Base-by-base conservation (phyloP, 305 asterid genomes). In the Ilex paraguariensis region DNA sequence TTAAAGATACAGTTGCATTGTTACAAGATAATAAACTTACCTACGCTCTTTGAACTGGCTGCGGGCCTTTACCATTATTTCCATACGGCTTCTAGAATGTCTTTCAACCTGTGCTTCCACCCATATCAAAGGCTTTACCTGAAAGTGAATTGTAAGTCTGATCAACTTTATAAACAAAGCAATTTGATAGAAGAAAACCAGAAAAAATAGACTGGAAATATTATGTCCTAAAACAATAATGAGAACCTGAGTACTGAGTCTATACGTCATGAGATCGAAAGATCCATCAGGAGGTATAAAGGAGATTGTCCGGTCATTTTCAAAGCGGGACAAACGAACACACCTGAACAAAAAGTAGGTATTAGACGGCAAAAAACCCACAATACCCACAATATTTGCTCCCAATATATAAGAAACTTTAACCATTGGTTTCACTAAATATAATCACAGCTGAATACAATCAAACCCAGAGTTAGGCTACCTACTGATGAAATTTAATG, bases 41-140 rank as follows among this genome's bases (percentile, higher is more conserved):
- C 98, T 92, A 67, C 97, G 97, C 80, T 92, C 98, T 80, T 92
- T 92, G 84, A 90, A 92, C 79, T 92, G 97, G 83, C 98, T 92
- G 70, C 96, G 73, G 71, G 96, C 95, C 79, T 92, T 90, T 51
- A 92, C 88, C 79, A 77, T 81, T 64, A 92, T 74, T 77, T 85
- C 98, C 66, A 92, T 76, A 59, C 98, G 87, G 81, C 98, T 92
- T 82, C 85, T 82, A 45, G 97, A 92, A 78, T 92, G 98, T 70
- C 81, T 92, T 79, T 92, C 98, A 60, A 90, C 86, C 75, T 84
- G 98, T 73, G 97, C 97, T 79, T 92, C 98, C 28, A 92, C 97
- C 97, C 98, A 92, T 69, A 92, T 81, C 55, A 92, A 81, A 66
- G 98, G 98, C 82, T 89, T 92, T 60, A 90, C 98, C 97, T 90